Base-by-base conservation (phyloP, 768 basidiomycete species). In the Leccinum arenicola region DNA sequence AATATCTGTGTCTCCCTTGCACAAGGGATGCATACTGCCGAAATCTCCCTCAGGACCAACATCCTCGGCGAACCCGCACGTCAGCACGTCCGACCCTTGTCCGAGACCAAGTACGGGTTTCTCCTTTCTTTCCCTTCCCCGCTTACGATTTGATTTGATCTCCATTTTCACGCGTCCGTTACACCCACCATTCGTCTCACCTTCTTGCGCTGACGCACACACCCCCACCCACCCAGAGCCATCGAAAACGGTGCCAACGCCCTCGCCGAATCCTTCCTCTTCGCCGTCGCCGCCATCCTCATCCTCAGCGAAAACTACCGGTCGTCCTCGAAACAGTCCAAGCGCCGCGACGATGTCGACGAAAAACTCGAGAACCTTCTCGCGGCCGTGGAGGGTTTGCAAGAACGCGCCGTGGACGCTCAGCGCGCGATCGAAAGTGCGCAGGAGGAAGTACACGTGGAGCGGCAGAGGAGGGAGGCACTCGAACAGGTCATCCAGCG, bases 241-340 rank as follows among this genome's bases (percentile, higher is more conserved):
- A 89, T 94, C 59, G 90, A 93, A 59, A 92, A 88, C 64, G 92
- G 92, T 21, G 89, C 92, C 15, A 94, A 93, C 63, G 79, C 86
- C 6, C 77, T 94, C 5, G 92, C 92, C 0, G 92, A 94, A 73
- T 89, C 89, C 0, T 94, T 94, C 64, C 80, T 94, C 3, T 94
- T 94, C 68, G 68, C 76, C 19, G 92, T 94, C 2, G 91, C 92
- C 0, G 86, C 87, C 2, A 73, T 73, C 0, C 77, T 94, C 6
- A 93, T 95, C 57, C 59, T 93, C 11, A 87, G 86, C 2, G 92
- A 95, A 70, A 77, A 86, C 23, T 94, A 83, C 81, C 87, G 92
- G 1, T 80, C 83, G 1, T 87, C 89, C 0, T 79, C 88, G 19
- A 89, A 79, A 58, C 78, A 86, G 59, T 80, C 84, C 0, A 88